Conservation (phyloP, 495 filamentous ascomycete species). For the Aspergillus bridgeri region DNA sequence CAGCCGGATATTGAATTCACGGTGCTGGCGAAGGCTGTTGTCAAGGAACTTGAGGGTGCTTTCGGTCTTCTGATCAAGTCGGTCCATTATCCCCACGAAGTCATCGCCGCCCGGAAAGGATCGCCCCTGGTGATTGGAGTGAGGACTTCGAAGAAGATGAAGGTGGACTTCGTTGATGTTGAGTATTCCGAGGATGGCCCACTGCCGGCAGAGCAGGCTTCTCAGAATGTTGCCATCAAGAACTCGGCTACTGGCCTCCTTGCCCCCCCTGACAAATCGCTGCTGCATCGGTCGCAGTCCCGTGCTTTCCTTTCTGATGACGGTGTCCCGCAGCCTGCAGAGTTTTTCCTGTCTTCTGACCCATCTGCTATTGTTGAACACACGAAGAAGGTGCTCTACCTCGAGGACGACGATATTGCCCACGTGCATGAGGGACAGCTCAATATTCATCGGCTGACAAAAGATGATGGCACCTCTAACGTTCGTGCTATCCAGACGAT, state of each 20-base stretch:
- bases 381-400: constrained; percentile 99
- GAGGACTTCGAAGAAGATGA: constrained; percentile 95
- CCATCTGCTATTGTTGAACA: constrained; percentile 98
- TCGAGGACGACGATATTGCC: constrained; percentile 98
- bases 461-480: constrained; percentile 94
- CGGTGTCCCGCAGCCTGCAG: constrained; percentile 93
- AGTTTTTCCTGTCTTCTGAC: constrained; percentile 98
- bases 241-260: constrained; percentile 80
- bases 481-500: constrained; percentile 97
- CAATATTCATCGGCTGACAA: constrained; percentile 96
- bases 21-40: constrained; percentile 91
- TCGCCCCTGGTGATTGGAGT: constrained; percentile 96
- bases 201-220: constrained; percentile 89
- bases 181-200: constrained; percentile 86
- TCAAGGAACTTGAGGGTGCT: constrained; percentile 96
- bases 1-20: constrained; percentile 95
- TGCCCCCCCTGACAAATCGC: constrained; percentile 89
- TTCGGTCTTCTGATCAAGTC: constrained; percentile 97
- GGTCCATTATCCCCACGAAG: constrained; percentile 96
- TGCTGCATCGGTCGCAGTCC: constrained; percentile 95
- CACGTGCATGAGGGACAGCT: constrained; percentile 98
- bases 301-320: constrained; percentile 98
- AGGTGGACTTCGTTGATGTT: constrained; percentile 99
- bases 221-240: constrained; percentile 94
- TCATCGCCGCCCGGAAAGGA: constrained; percentile 96